Conservation (phyloP, 2,329 filamentous ascomycete species). For the Stemphylium vesicarium region DNA sequence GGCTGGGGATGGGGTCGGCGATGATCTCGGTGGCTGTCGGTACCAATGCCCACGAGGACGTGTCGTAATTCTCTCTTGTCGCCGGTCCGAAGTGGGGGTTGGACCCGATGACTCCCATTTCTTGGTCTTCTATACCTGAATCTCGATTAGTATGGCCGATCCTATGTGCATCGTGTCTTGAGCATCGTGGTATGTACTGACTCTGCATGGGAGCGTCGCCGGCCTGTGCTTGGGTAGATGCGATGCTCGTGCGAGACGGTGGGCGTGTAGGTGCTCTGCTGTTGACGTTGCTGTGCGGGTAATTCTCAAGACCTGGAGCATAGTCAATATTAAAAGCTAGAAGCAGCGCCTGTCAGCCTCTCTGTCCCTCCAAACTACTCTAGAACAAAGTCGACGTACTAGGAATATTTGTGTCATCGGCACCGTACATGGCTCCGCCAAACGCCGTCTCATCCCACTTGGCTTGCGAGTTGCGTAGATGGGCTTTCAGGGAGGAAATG, state of each 20-base stretch:
- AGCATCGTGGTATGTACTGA: conserved; percentile 23
- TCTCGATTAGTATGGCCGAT: conserved; percentile 20
- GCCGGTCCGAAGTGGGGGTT: conserved; percentile 61
- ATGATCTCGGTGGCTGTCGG: conserved; percentile 57
- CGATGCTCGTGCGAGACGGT: conserved; percentile 42
- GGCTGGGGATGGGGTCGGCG: conserved; percentile 59
- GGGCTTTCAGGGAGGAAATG: conserved; percentile 21
- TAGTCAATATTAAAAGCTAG: conserved; percentile 47
- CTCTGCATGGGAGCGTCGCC: conserved; percentile 44
- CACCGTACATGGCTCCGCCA: conserved; percentile 39
- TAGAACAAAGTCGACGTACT: conserved; percentile 29
- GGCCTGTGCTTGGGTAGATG: conserved; percentile 37
- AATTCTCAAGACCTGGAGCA: conserved; percentile 38
- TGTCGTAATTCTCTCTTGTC: conserved; percentile 61
- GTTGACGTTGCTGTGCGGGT: conserved; percentile 38
- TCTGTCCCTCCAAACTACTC: conserved; percentile 3
- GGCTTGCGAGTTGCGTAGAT: conserved; percentile 29
- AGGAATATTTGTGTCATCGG: conserved; percentile 31
- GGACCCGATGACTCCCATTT: conserved; percentile 59
- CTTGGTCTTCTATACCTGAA: conserved; percentile 54
- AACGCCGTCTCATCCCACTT: conserved; percentile 44
- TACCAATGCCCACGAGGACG: conserved; percentile 62
- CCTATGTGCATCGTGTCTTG: background rate
- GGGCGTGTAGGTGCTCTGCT: conserved; percentile 47
- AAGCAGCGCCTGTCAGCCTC: conserved; percentile 21